Evolutionary conservation across 352 stramenopile species (phyloP), one percentile per base, ranked within the genome.

Genomic region (Pythium phragmiticola): DNA sequence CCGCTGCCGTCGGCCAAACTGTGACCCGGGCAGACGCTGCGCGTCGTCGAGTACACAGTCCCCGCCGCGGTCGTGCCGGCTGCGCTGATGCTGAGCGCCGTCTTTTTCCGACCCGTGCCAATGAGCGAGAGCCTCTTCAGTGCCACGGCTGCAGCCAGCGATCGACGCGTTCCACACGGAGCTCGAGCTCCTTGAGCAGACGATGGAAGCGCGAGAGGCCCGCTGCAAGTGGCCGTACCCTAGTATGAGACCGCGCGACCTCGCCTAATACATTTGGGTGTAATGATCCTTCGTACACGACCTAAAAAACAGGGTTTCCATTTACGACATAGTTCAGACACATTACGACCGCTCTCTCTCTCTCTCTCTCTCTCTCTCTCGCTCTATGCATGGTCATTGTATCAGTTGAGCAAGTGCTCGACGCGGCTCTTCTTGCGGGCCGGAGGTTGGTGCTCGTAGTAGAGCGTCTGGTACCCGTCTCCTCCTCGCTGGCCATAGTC

Each of bases 371-470:
- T 39, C 34, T 39, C 11, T 39, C 34, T 39, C 34, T 39, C 34
- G 4, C 7, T 9, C 34, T 39, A 9, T 39, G 3, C 11, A 39
- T 13, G 7, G 3, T 39, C 34, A 39, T 8, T 6, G 14, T 12
- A 42, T 46, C 14, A 68, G 61, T 69, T 69, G 12, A 69, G 54
- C 21, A 69, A 21, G 42, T 69, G 62, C 43, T 58, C 62, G 13
- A 69, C 62, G 28, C 62, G 53, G 30, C 62, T 37, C 42, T 63
- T 63, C 54, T 69, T 69, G 7, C 61, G 61, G 14, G 34, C 19
- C 5, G 53, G 46, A 2, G 47, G 12, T 7, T 19, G 17, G 11
- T 46, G 43, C 23, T 52, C 34, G 12, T 45, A 57, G 3, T 45
- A 50, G 3, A 17, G 33, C 33, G 8, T 17, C 7, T 46, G 21